These are phyloP conservation scores for Capsaspora owczarzaki DNA, from an alignment of 78 protist species.

Conservation along the genomic window DNA sequence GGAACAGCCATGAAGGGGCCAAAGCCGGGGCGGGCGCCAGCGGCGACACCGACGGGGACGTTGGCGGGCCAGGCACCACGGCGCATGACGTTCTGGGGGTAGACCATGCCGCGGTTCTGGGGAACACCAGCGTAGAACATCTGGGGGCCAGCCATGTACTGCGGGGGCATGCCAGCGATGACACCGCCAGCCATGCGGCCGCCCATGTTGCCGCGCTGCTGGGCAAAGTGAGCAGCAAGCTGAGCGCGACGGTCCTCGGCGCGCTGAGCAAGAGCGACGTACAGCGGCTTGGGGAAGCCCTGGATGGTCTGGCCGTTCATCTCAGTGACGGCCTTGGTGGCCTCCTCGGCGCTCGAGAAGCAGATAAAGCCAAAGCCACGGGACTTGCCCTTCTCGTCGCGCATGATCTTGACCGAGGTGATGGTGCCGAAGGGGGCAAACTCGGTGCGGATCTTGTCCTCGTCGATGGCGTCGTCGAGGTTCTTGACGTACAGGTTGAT, in stretches of 20 bases:
- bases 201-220: constrained; percentile 25
- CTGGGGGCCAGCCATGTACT: background rate
- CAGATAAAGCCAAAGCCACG: constrained; percentile 97
- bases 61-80: constrained; percentile 11
- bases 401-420: constrained; percentile 79
- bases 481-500: constrained; percentile 95
- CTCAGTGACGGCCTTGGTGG: constrained; percentile 85
- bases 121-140: background rate
- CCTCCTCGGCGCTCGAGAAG: constrained; percentile 84
- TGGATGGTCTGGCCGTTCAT: constrained; percentile 87
- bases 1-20: no score
- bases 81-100: background rate
- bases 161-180: background rate
- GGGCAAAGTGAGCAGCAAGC: constrained; percentile 65
- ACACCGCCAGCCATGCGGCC: background rate
- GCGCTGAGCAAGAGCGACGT: constrained; percentile 89
- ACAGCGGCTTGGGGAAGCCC: constrained; percentile 71
- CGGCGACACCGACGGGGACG: background rate
- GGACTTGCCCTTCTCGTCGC: constrained; percentile 63
- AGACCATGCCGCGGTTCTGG: constrained; percentile 13
- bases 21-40: constrained; percentile 13
- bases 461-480: constrained; percentile 85
- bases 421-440: constrained; percentile 87
- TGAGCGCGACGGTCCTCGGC: constrained; percentile 76
- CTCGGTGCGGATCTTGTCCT: constrained; percentile 62